These are phyloP conservation scores for Flaveria linearis DNA, from an alignment of 129 eudicot genomes.

Conservation along the genomic window DNA sequence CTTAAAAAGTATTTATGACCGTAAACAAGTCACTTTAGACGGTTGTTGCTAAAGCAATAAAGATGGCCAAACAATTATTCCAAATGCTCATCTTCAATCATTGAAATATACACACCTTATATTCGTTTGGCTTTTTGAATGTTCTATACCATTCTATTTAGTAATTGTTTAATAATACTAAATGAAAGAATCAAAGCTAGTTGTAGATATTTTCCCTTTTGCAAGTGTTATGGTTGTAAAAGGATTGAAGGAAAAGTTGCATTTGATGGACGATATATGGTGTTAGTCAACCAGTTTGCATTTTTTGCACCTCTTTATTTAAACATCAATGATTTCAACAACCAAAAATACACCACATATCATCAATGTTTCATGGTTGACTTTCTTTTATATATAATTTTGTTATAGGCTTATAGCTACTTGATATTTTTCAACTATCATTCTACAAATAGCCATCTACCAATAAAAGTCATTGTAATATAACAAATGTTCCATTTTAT, in stretches of 20 bases:
- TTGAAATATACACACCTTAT: background rate
- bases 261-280: background rate
- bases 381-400: background rate
- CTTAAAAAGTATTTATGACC: too few relatives aligned
- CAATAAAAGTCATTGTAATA: background rate
- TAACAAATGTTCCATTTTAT: background rate
- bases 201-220: conserved; percentile 2
- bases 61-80: background rate
- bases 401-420: too few relatives aligned
- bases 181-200: conserved; percentile 7
- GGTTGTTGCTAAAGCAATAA: background rate
- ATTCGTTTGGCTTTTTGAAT: background rate
- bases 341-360: conserved; percentile 7
- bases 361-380: background rate
- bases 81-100: background rate
- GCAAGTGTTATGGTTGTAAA: conserved; percentile 11
- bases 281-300: conserved; percentile 12
- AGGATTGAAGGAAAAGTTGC: conserved; percentile 7
- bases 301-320: conserved; percentile 1
- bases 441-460: background rate
- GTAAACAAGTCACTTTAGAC: background rate
- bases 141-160: background rate
- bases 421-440: background rate
- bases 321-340: conserved; percentile 7
- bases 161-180: background rate